These are phyloP conservation scores for Epichloe festucae DNA, from an alignment of 2,329 filamentous ascomycete genomes.

Conservation along the genomic window DNA sequence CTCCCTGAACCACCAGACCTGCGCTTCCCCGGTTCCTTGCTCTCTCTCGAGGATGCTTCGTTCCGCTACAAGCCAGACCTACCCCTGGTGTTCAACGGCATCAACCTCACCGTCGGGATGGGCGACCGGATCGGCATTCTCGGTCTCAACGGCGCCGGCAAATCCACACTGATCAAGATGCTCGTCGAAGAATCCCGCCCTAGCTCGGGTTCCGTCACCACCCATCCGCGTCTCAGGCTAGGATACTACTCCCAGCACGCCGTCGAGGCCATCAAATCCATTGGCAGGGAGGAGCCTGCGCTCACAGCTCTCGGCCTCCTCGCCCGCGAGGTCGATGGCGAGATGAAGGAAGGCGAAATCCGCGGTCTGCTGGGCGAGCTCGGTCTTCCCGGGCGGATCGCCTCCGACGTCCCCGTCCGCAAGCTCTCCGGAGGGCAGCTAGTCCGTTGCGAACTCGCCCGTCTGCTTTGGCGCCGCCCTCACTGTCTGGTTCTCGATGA, in stretches of 20 bases:
- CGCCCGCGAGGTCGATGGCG: slow-evolving; percentile 36
- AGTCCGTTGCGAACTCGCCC: slow-evolving; percentile 51
- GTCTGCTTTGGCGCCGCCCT: slow-evolving; percentile 53
- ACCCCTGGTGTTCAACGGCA: slow-evolving; percentile 40
- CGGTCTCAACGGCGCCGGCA: slow-evolving; percentile 70
- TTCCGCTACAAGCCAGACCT: slow-evolving; percentile 45
- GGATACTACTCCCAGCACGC: slow-evolving; percentile 74
- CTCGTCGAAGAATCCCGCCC: slow-evolving; percentile 49
- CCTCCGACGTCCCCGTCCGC: slow-evolving; percentile 59
- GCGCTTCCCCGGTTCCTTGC: slow-evolving; percentile 59
- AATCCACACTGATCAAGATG: slow-evolving; percentile 64
- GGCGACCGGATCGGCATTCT: slow-evolving; percentile 64
- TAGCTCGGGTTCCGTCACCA: slow-evolving; percentile 46
- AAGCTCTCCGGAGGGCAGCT: slow-evolving; percentile 71
- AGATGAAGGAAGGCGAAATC: slow-evolving; percentile 52
- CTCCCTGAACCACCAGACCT: slow-evolving; percentile 55
- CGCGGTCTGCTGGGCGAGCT: slow-evolving; percentile 55
- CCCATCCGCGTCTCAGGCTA: slow-evolving; percentile 55
- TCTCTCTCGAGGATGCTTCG: slow-evolving; percentile 56
- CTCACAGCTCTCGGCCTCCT: slow-evolving; percentile 56
- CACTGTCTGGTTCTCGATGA: slow-evolving; percentile 69
- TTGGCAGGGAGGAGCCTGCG: slow-evolving; percentile 33
- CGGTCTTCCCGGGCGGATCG: slow-evolving; percentile 56
- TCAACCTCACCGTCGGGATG: slow-evolving; percentile 56
- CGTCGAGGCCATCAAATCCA: slow-evolving; percentile 51